Base-by-base conservation (phyloP, 2,329 filamentous ascomycete species). In the Botryosphaeria dothidea region DNA sequence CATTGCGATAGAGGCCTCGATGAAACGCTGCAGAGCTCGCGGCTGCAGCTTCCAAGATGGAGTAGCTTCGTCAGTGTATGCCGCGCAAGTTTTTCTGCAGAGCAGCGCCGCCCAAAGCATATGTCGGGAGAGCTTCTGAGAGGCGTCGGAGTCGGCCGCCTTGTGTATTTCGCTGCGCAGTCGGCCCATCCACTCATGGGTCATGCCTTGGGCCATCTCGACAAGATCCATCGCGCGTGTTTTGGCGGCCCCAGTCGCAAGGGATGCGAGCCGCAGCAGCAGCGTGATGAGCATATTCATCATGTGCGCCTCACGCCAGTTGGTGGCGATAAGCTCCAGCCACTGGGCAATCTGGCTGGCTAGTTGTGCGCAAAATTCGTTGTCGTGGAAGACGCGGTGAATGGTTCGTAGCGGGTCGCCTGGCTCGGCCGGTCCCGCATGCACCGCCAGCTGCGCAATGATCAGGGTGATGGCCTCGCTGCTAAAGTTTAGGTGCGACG, bases 231-330 rank as follows among this genome's bases (percentile, higher is more conserved):
- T 29, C 54, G 6, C 64, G 63, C 1, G 52, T 36, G 4, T 66
- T 51, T 65, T 69, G 34, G 73, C 69, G 23, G 54, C 68, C 60
- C 70, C 0, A 91, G 74, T 7, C 85, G 83, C 1, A 77, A 75
- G 1, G 91, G 70, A 0, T 90, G 68, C 0, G 76, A 80, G 21
- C 2, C 84, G 81, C 0, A 86, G 70, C 0, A 78, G 69, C 0
- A 90, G 68, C 0, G 80, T 84, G 4, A 89, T 79, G 1, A 90
- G 62, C 0, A 83, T 79, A 4, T 86, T 82, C 86, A 91, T 89
- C 15, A 81, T 80, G 60, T 85, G 73, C 0, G 75, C 77, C 66
- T 91, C 88, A 0, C 87, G 80, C 84, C 86, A 89, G 49, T 86
- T 90, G 0, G 77, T 72, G 0, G 73, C 70, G 7, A 91, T 82